Evolutionary conservation across 2,329 filamentous ascomycete species (phyloP).

Genomic region (Paraphoma sp.): DNA sequence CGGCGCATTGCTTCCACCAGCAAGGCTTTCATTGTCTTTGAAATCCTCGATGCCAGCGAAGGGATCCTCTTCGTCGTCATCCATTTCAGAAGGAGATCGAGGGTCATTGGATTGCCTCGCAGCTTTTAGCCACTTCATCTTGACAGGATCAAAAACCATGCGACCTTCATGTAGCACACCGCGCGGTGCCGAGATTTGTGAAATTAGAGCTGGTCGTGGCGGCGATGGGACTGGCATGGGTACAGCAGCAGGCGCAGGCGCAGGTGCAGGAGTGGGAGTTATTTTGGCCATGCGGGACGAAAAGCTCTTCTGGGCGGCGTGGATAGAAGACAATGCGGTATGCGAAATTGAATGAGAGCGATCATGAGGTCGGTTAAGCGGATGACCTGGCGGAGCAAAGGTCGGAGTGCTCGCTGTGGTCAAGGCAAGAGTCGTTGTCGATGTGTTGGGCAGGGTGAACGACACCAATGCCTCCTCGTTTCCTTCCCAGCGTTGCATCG

Average conservation of each 20-base stretch:
- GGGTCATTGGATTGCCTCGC: slow-evolving; percentile 42
- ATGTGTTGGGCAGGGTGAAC: slow-evolving; percentile 64
- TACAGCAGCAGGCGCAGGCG: slow-evolving; percentile 51
- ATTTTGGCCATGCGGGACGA: slow-evolving; percentile 42
- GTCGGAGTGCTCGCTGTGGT: slow-evolving; percentile 50
- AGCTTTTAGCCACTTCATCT: slow-evolving; percentile 97
- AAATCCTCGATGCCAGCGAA: slow-evolving; percentile 96
- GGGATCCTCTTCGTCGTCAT: slow-evolving; percentile 91
- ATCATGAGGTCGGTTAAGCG: slow-evolving; percentile 39
- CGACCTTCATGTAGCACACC: slow-evolving; percentile 94
- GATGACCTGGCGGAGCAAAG: slow-evolving; percentile 42
- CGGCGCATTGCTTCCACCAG: slow-evolving; percentile 30
- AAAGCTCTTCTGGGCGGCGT: slow-evolving; percentile 50
- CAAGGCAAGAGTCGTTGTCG: slow-evolving; percentile 56
- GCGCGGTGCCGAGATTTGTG: slow-evolving; percentile 80
- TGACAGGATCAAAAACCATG: slow-evolving; percentile 97
- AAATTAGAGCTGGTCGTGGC: slow-evolving; percentile 79
- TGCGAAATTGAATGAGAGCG: slow-evolving; percentile 49
- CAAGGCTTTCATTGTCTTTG: slow-evolving; percentile 65
- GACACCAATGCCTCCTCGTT: slow-evolving; percentile 85
- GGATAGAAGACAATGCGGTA: slow-evolving; percentile 48
- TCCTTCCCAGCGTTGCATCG: slow-evolving; percentile 89
- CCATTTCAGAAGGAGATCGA: slow-evolving; percentile 61
- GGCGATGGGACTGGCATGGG: slow-evolving; percentile 57
- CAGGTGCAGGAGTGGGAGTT: slow-evolving; percentile 13